Base-by-base conservation (phyloP, 2,329 filamentous ascomycete species). In the Aspergillus unguis region DNA sequence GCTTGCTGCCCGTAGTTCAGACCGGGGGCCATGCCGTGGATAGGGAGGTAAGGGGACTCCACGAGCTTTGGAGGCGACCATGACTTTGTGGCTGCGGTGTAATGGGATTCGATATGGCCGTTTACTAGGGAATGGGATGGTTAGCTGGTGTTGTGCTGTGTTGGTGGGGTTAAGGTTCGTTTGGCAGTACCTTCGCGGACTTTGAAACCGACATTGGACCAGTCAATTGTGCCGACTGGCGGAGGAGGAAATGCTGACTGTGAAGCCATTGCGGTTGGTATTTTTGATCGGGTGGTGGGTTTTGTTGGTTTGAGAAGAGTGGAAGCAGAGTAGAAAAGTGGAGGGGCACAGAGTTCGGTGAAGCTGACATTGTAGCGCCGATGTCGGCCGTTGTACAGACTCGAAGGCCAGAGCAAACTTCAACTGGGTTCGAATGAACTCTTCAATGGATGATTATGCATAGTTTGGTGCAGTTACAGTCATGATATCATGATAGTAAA, bases 1-100 rank as follows among this genome's bases (percentile, higher is more conserved):
- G 90, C 92, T 77, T 97, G 94, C 70, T 96, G 91, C 53, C 92
- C 91, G 72, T 99, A 99, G 80, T 99, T 99, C 60, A 97, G 83
- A 40, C 85, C 92, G 0, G 94, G 92, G 0, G 92, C 86, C 89
- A 99, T 94, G 72, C 92, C 94, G 74, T 97, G 92, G 68, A 97
- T 85, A 60, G 86, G 85, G 63, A 97, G 83, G 77, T 82, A 92
- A 5, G 92, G 92, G 64, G 92, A 89, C 55, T 83, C 75, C 56
- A 96, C 85, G 75, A 95, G 95, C 58, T 81, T 77, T 27, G 90
- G 90, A 10, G 85, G 72, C 0, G 86, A 83, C 92, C 92, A 96
- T 79, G 85, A 71, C n/a, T 61, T 60, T 45, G 85, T 90, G 59
- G 85, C 79, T 60, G 82, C 77, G 54, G 86, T 87, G 80, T 88